Evolutionary conservation across 495 filamentous ascomycete genomes (phyloP).

Genomic region (Chaetomium cochliodes): DNA sequence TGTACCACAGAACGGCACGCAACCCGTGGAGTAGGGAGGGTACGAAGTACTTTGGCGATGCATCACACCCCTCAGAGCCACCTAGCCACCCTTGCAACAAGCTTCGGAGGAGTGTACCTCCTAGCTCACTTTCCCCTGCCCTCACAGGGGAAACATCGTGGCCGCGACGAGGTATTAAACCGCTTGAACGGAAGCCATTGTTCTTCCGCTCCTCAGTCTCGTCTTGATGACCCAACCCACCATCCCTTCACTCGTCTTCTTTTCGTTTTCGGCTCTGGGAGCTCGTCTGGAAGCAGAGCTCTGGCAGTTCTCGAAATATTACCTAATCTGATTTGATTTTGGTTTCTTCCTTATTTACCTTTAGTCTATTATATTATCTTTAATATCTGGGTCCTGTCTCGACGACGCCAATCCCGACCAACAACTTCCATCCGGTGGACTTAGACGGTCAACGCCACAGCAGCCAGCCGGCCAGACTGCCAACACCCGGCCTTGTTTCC

Average conservation of each 20-base stretch:
- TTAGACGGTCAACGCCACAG: slow-evolving; percentile 20
- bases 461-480: slow-evolving; percentile 1
- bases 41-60: neutral
- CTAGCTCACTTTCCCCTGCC: slow-evolving; percentile 23
- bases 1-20: neutral
- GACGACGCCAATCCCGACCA: slow-evolving; percentile 6
- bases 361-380: neutral
- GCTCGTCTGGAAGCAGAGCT: slow-evolving; percentile 47
- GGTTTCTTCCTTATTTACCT: slow-evolving; percentile 7
- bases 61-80: neutral
- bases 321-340: slow-evolving; percentile 10
- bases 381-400: neutral
- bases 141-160: neutral
- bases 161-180: slow-evolving; percentile 30
- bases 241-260: slow-evolving; percentile 27
- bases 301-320: slow-evolving; percentile 48
- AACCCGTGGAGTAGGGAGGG: neutral
- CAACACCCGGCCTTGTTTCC: slow-evolving; percentile 18
- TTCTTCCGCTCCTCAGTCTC: slow-evolving; percentile 42
- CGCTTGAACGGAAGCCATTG: slow-evolving; percentile 15
- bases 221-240: slow-evolving; percentile 40
- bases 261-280: slow-evolving; percentile 28
- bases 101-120: neutral
- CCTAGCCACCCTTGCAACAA: neutral
- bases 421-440: slow-evolving; percentile 26